Evolutionary conservation across 805 yeast species (phyloP).

Genomic region (Candida sithepensis): DNA sequence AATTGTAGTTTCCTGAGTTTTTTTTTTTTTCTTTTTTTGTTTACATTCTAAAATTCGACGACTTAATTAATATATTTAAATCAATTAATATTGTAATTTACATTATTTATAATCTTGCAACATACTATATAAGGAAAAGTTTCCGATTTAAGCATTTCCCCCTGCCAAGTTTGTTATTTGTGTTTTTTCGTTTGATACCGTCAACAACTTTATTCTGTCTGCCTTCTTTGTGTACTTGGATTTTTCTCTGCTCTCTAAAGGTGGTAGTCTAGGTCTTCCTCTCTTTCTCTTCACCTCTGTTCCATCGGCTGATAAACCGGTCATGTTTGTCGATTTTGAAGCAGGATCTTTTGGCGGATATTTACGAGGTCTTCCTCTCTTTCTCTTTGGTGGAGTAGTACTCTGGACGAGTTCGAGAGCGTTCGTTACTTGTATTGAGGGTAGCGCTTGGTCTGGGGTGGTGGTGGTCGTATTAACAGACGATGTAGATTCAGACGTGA

Average conservation of each 20-base stretch:
- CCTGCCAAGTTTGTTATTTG: background rate
- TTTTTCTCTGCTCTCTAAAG: slow-evolving; percentile 23
- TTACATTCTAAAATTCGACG: background rate
- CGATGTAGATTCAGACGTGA: background rate
- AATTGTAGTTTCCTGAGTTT: too few species aligned
- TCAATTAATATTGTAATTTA: background rate
- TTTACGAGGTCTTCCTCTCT: slow-evolving; percentile 26
- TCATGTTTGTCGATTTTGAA: background rate
- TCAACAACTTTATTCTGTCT: slow-evolving; percentile 7
- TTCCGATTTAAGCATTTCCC: background rate
- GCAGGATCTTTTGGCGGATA: slow-evolving; percentile 6
- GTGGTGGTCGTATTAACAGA: background rate
- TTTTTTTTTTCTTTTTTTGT: background rate
- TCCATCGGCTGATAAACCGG: background rate
- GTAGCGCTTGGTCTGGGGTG: background rate
- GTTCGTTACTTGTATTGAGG: background rate
- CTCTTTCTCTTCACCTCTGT: slow-evolving; percentile 20
- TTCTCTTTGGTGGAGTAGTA: slow-evolving; percentile 10
- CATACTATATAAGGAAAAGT: background rate
- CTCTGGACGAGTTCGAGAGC: background rate
- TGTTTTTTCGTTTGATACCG: background rate
- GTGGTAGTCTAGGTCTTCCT: slow-evolving; percentile 30
- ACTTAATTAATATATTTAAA: background rate
- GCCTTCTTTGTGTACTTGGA: slow-evolving; percentile 22
- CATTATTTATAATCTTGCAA: background rate